Percentiles rank a stretch among this genome's conserved stretches.
phyloP scores from a whole-genome alignment of 352 stramenopile species.

The Elongisporangium prolatum region DNA sequence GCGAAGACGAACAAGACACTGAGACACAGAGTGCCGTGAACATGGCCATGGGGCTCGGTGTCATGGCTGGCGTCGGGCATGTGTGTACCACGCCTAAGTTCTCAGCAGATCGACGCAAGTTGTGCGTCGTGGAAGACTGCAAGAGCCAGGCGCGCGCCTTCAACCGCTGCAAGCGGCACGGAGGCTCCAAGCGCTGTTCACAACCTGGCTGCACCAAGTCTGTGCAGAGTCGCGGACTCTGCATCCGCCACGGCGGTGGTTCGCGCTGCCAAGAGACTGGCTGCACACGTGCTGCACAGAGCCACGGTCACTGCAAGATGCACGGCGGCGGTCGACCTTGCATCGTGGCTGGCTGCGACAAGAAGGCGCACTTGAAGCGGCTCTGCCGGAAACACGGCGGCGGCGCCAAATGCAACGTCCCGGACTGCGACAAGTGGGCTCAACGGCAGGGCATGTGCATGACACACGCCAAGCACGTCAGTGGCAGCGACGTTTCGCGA shows the following conservation, averaged over 20 bases:
- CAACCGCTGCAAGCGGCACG: slow-evolving; percentile 82
- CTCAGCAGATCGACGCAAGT: slow-evolving; percentile 63
- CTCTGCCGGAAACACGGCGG: slow-evolving; percentile 82
- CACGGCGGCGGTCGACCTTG: slow-evolving; percentile 48
- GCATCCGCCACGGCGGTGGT: slow-evolving; percentile 67
- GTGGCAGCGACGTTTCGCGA: not conserved
- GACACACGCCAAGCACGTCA: slow-evolving; percentile 63
- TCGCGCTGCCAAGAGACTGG: slow-evolving; percentile 67
- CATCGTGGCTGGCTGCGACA: slow-evolving; percentile 65
- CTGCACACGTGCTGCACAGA: slow-evolving; percentile 57
- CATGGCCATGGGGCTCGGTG: not conserved
- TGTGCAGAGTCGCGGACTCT: slow-evolving; percentile 64
- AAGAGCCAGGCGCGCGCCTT: slow-evolving; percentile 78
- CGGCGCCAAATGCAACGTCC: slow-evolving; percentile 63
- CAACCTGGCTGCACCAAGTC: slow-evolving; percentile 70
- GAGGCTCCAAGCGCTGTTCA: slow-evolving; percentile 80
- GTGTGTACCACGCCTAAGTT: slow-evolving; percentile 27
- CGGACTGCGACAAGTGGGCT: slow-evolving; percentile 77
- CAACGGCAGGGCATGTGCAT: slow-evolving; percentile 84
- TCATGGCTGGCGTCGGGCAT: not conserved
- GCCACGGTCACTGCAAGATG: slow-evolving; percentile 65
- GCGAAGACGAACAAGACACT: not conserved
- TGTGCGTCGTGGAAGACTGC: slow-evolving; percentile 72
- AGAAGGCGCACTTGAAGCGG: slow-evolving; percentile 79
- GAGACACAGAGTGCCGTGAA: no score